Percentiles rank a stretch among this genome's conserved stretches.
phyloP scores from a whole-genome alignment of 768 basidiomycete genomes.

The Fomitopsis serialis region DNA sequence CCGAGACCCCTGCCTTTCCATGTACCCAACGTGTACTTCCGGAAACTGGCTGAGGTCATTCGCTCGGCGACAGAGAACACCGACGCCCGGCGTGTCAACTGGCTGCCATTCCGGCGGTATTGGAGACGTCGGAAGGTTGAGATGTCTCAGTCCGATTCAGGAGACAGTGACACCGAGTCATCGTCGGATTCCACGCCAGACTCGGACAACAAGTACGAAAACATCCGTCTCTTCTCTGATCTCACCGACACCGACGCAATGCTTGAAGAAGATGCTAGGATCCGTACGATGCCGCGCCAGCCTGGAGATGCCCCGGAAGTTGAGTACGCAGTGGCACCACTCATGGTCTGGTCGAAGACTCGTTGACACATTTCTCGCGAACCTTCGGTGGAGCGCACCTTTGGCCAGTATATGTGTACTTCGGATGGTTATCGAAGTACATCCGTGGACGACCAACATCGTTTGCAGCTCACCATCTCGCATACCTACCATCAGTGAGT shows the following conservation, averaged over 20 bases:
- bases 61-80: neutral
- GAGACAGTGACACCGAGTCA: neutral
- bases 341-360: conserved; percentile 25
- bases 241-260: conserved; percentile 10
- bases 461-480: conserved; percentile 31
- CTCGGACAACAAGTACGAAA: neutral
- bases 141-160: too few species aligned
- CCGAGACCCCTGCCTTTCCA: conserved; percentile 22
- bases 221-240: conserved; percentile 12
- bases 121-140: neutral
- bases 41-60: conserved; percentile 10
- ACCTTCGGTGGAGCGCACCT: conserved; percentile 20
- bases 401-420: conserved; percentile 38
- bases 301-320: neutral
- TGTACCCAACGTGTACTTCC: conserved; percentile 25
- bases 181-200: neutral
- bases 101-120: conserved; percentile 1
- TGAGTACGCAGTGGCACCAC: conserved; percentile 1
- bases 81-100: neutral
- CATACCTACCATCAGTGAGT: conserved; percentile 39
- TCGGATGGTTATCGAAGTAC: conserved; percentile 40
- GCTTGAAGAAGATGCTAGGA: conserved; percentile 5
- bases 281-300: conserved; percentile 6
- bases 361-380: conserved; percentile 18
- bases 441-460: conserved; percentile 22